Conservation (phyloP, 352 stramenopile genomes). For the Detonula confervacea region DNA sequence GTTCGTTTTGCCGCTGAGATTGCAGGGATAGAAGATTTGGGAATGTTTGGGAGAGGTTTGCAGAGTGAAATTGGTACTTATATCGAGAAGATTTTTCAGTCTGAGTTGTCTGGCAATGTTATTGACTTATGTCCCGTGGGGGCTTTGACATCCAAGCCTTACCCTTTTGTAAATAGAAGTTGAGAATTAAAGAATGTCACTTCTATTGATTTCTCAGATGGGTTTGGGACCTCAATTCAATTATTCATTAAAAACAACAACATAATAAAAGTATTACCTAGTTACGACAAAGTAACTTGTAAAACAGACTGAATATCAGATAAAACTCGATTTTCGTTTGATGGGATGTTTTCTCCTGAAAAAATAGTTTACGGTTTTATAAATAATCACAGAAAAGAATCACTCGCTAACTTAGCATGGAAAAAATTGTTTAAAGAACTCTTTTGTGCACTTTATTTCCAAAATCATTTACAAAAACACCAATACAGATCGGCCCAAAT, state of each 20-base stretch:
- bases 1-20: constrained; percentile 75
- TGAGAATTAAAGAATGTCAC: constrained; percentile 62
- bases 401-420: constrained; percentile 31
- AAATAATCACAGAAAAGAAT: constrained; percentile 31
- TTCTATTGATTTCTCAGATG: constrained; percentile 59
- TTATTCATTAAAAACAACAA: constrained; percentile 54
- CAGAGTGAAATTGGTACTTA: constrained; percentile 74
- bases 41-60: constrained; percentile 67
- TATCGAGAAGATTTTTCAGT: constrained; percentile 56
- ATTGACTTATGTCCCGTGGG: constrained; percentile 78
- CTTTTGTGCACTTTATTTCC: constrained; percentile 51
- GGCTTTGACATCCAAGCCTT: constrained; percentile 71
- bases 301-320: constrained; percentile 57
- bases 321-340: constrained; percentile 66
- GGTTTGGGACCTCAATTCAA: constrained; percentile 47
- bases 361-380: constrained; percentile 40
- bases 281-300: constrained; percentile 48
- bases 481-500: constrained; percentile 49
- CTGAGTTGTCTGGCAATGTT: constrained; percentile 69
- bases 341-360: constrained; percentile 46
- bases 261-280: constrained; percentile 50
- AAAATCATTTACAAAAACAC: constrained; percentile 54
- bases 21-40: constrained; percentile 59
- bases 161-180: constrained; percentile 63
- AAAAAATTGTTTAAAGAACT: constrained; percentile 63